Evolutionary conservation across 305 asterid species (phyloP).

Genomic region (Solanum chacoense): DNA sequence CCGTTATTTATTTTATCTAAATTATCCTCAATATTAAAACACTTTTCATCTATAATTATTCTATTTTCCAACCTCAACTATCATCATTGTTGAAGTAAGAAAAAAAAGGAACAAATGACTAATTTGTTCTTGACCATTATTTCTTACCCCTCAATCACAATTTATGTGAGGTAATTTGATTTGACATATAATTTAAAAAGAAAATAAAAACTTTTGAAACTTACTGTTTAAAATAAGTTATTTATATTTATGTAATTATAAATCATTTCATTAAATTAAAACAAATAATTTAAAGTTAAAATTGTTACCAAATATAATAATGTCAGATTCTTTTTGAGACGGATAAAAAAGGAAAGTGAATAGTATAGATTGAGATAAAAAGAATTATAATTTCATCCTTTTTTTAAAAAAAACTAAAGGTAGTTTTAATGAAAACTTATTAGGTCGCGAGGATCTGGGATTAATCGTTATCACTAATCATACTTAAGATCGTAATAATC

Average conservation of each 20-base stretch:
- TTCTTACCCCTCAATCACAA: not conserved
- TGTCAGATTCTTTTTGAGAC: not conserved
- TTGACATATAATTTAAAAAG: not conserved
- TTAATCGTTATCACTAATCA: not conserved
- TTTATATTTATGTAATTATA: not conserved
- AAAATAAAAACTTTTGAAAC: too few relatives aligned
- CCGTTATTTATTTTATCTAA: not conserved
- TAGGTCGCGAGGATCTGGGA: not conserved
- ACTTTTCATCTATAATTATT: not conserved
- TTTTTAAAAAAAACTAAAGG: not conserved
- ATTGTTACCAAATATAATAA: not conserved
- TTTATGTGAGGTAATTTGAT: too few relatives aligned
- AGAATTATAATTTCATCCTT: not conserved
- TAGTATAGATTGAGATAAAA: not conserved
- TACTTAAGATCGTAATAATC: not conserved
- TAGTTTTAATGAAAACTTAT: not conserved
- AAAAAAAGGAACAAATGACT: not conserved
- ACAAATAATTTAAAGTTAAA: not conserved
- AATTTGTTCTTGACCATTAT: too few relatives aligned
- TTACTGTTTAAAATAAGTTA: fast-evolving
- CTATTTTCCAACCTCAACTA: not conserved
- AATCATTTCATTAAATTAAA: not conserved
- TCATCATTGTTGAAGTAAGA: not conserved
- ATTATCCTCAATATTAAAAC: not conserved
- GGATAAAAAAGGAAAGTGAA: fast-evolving